These are phyloP conservation scores for Penicillium verrucosum DNA, from an alignment of 2,329 filamentous ascomycete species.

Conservation along the genomic window DNA sequence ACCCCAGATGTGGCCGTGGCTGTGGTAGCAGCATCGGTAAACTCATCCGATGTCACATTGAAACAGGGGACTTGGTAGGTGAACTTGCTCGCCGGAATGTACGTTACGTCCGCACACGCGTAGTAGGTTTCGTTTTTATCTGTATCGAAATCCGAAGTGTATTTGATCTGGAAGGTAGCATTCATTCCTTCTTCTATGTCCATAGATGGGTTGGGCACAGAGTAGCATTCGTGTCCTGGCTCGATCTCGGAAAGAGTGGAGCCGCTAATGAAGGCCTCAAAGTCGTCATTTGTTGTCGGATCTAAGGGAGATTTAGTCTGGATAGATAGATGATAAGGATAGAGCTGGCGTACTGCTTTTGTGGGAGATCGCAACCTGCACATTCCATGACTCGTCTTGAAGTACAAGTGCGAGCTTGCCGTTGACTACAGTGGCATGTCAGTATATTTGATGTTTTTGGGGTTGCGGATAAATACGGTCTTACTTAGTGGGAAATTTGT, in stretches of 20 bases:
- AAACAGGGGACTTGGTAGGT: conserved; percentile 46
- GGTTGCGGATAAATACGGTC: conserved; percentile 12
- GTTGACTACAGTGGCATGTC: conserved; percentile 41
- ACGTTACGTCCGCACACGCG: conserved; percentile 49
- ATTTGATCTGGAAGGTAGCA: conserved; percentile 48
- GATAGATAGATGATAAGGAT: too few relatives aligned
- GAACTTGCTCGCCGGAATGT: conserved; percentile 42
- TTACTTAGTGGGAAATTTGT: conserved; percentile 57
- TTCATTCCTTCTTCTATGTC: conserved; percentile 40
- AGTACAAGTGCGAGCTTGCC: conserved; percentile 56
- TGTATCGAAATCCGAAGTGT: conserved; percentile 42
- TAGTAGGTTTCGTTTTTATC: conserved; percentile 46
- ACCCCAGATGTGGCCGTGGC: conserved; percentile 18
- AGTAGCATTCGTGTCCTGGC: conserved; percentile 47
- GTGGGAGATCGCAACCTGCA: conserved; percentile 55
- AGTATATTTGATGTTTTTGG: not conserved
- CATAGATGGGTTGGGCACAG: conserved; percentile 36
- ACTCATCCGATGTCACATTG: conserved; percentile 38
- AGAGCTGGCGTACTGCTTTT: conserved; percentile 43
- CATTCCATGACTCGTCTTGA: conserved; percentile 56
- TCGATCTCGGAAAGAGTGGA: conserved; percentile 39
- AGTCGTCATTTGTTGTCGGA: conserved; percentile 41
- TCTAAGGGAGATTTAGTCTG: conserved; percentile 25
- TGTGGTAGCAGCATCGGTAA: conserved; percentile 22
- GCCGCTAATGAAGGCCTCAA: conserved; percentile 34